A percentile compares a stretch with the other conserved stretches of the same genome.
phyloP scores from a whole-genome alignment of 345 rosid species.

The Arabidopsis suecica region DNA sequence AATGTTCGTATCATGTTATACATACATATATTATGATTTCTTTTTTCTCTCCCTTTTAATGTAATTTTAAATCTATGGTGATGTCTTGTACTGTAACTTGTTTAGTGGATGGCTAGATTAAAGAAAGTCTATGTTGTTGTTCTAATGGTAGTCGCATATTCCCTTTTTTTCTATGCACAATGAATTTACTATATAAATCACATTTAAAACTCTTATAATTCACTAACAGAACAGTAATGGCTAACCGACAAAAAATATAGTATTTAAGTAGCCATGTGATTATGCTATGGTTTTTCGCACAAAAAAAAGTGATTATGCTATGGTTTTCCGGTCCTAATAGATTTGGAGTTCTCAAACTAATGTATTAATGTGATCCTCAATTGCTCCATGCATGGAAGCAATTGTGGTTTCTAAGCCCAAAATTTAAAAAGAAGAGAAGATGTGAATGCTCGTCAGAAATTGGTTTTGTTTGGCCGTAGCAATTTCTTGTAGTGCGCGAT shows the following conservation, averaged over 20 bases:
- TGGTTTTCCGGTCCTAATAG: not conserved
- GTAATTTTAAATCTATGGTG: constrained; percentile 8
- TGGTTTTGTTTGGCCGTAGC: not conserved
- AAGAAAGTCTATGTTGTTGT: constrained; percentile 20
- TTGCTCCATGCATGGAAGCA: not conserved
- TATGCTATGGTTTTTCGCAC: not conserved
- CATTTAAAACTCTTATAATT: constrained; percentile 11
- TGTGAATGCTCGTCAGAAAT: too few relatives aligned
- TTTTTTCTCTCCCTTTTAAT: not conserved
- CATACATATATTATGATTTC: too few relatives aligned
- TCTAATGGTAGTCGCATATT: constrained; percentile 24
- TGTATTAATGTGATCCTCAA: not conserved
- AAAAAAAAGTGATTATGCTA: not conserved
- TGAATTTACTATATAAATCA: constrained; percentile 4
- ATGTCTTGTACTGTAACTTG: constrained; percentile 7
- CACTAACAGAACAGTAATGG: constrained; percentile 18
- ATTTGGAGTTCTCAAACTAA: constrained; percentile 15
- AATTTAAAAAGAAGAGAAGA: not conserved
- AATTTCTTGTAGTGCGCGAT: not conserved
- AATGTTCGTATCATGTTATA: constrained; percentile 10
- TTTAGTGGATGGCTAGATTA: constrained; percentile 13
- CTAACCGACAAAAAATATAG: not conserved
- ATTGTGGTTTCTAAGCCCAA: not conserved
- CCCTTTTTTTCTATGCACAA: constrained; percentile 13
- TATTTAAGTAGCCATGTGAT: not conserved